Evolutionary conservation across 2,329 filamentous ascomycete species (phyloP).

Genomic region (Alternaria rosae): DNA sequence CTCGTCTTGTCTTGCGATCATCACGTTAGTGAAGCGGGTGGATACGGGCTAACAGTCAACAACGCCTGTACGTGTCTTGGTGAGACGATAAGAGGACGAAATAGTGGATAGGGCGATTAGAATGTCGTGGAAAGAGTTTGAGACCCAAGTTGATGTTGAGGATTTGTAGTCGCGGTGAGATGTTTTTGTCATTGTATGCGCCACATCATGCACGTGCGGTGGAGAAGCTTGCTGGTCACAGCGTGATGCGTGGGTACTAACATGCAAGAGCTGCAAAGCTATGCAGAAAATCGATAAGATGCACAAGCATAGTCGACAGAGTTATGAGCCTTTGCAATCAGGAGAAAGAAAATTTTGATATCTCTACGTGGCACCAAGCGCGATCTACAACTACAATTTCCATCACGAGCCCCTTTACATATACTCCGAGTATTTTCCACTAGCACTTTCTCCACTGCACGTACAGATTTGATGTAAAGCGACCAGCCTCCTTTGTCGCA

Average conservation of each 20-base stretch:
- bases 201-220: background rate
- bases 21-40: slow-evolving; percentile 1
- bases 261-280: background rate
- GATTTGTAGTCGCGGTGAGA: background rate
- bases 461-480: slow-evolving; percentile 37
- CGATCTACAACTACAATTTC: background rate
- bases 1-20: background rate
- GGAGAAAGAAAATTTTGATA: background rate
- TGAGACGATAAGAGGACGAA: background rate
- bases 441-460: slow-evolving; percentile 47
- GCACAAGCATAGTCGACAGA: background rate
- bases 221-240: background rate
- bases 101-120: background rate
- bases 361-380: background rate
- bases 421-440: background rate
- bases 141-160: background rate
- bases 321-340: background rate
- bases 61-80: background rate
- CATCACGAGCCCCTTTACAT: background rate
- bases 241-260: background rate
- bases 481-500: slow-evolving; percentile 34
- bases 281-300: background rate
- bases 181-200: background rate
- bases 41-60: background rate
- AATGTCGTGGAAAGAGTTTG: background rate